phyloP scores from a whole-genome alignment of 1,284 basidiomycete genomes.

The Tausonia pullulans region DNA sequence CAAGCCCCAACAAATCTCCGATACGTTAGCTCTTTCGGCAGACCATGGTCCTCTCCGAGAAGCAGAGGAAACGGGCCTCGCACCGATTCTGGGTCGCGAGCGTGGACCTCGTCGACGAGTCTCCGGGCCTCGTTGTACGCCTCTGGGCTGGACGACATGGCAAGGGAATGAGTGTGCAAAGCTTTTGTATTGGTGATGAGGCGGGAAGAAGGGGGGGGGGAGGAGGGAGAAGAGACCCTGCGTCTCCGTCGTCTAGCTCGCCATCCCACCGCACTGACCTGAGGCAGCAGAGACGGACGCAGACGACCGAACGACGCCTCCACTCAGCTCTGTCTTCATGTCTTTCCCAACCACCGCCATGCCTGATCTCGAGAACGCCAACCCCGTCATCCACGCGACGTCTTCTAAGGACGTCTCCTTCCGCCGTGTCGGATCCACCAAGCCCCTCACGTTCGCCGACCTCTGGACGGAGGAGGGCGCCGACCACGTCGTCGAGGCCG shows the following conservation, averaged over 20 bases:
- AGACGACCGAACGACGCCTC: neutral
- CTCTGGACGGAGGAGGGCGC: constrained; percentile 16
- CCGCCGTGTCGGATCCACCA: constrained; percentile 4
- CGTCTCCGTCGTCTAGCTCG: no score
- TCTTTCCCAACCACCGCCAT: neutral
- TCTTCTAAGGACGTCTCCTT: neutral
- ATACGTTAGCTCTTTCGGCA: neutral
- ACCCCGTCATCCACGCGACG: constrained; percentile 31
- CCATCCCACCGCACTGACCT: no score
- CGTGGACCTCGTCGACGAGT: constrained; percentile 16
- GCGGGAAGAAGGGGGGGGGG: no score
- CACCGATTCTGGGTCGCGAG: constrained; percentile 11
- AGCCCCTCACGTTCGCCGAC: constrained; percentile 15
- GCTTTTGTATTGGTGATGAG: no score
- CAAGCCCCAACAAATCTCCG: neutral
- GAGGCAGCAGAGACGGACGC: neutral
- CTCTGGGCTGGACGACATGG: constrained; percentile 9
- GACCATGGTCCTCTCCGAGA: neutral
- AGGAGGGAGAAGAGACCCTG: no score
- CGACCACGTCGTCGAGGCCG: neutral
- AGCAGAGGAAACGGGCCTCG: neutral
- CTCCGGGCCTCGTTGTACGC: constrained; percentile 11
- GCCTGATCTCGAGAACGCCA: constrained; percentile 30
- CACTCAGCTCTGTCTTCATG: neutral
- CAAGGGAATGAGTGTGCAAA: neutral